Percentiles rank a stretch among this genome's conserved stretches.
phyloP scores from a whole-genome alignment of 1,284 basidiomycete species.

The Tilletia caries region DNA sequence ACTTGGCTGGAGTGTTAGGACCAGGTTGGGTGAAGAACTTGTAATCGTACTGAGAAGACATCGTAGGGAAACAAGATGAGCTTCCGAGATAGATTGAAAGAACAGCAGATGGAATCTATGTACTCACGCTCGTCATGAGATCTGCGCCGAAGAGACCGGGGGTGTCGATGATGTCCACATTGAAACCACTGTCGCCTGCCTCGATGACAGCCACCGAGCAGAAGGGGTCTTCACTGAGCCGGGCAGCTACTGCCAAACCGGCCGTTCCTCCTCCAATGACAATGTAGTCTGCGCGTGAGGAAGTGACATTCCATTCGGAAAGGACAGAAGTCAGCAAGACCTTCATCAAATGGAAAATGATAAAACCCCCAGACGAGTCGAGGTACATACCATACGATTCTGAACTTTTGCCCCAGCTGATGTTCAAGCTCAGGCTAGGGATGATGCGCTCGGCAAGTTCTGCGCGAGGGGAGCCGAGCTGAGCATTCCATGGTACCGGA shows the following conservation, averaged over 20 bases:
- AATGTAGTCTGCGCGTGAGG: constrained; percentile 62
- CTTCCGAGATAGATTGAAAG: too few species aligned
- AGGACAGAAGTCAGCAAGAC: not conserved
- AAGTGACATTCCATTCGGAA: too few species aligned
- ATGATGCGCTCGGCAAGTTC: constrained; percentile 11
- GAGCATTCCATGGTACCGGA: not conserved
- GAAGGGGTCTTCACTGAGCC: constrained; percentile 66
- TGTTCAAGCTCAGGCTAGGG: not conserved
- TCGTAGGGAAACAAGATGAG: too few species aligned
- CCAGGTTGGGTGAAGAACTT: constrained; percentile 16
- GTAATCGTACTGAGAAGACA: constrained; percentile 9
- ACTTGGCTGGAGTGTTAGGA: constrained; percentile 14
- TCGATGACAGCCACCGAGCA: constrained; percentile 66
- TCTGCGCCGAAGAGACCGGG: not conserved
- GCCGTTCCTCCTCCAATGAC: constrained; percentile 92
- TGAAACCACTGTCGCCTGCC: constrained; percentile 56
- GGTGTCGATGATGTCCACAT: constrained; percentile 16
- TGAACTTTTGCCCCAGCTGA: not conserved
- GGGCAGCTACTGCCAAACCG: constrained; percentile 82
- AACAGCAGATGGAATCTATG: not conserved
- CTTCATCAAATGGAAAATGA: not conserved
- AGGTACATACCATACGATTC: not conserved
- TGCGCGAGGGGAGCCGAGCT: not conserved
- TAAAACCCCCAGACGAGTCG: too few species aligned
- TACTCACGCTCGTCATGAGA: not conserved